Evolutionary conservation across 2,329 filamentous ascomycete species (phyloP), one percentile per base, ranked within the genome.

Genomic region (Clonostachys rhizophaga): DNA sequence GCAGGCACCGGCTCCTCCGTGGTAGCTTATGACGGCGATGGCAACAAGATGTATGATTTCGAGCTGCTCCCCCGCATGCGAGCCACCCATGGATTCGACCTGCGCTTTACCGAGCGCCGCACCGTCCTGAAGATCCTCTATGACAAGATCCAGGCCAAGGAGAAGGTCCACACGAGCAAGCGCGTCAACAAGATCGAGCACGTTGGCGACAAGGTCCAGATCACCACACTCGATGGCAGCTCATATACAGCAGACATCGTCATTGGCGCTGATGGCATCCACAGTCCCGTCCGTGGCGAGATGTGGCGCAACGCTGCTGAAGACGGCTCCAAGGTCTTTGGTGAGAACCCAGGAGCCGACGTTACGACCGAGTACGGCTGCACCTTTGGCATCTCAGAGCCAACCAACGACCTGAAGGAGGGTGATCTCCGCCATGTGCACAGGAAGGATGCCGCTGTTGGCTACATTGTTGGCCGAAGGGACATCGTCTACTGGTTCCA

Each of bases 251-350:
- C 24, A 9, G 24, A 30, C 24, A 49, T 72, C 1, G 52, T 71
- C 6, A 54, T 70, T 5, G 66, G 68, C 8, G 61, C 65, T 5
- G 69, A 71, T 46, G 68, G 70, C 12, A 58, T 71, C 14, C 60
- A 69, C 48, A 71, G 68, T 53, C 47, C 51, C 2, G 56, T 67
- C 5, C 54, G 70, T 14, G 44, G 53, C 6, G 58, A 63, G 35
- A 60, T 60, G 57, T 30, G 24, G 24, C 24, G 24, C 8, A 30
- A 30, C 24, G 24, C 24, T 30, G 46, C 43, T 30, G 48, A 55
- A 6, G 47, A 58, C 2, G 43, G 24, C 24, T 30, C 24, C 24
- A 30, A 30, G 24, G 24, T 30, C 24, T 30, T 30, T 30, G 24
- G 24, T 4, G 24, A 30, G 24, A 30, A 30, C 24, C 24, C 24